Evolutionary conservation across 345 rosid species (phyloP).

Genomic region (Cardamine occulta): DNA sequence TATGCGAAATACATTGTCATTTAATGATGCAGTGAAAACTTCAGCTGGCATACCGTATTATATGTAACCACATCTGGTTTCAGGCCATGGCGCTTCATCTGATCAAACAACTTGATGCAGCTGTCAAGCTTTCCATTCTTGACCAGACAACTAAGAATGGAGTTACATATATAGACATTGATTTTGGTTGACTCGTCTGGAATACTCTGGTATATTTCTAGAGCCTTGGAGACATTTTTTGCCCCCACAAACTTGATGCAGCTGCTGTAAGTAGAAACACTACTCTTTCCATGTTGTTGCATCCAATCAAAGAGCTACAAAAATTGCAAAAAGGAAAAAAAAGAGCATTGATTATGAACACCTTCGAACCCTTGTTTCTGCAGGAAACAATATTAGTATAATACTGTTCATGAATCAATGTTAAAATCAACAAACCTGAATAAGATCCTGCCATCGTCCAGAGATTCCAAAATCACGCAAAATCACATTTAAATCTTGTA

Average conservation of each 20-base stretch:
- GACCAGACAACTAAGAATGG: slow-evolving; percentile 75
- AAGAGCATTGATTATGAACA: not conserved
- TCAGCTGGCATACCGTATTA: slow-evolving; percentile 62
- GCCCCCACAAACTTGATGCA: slow-evolving; percentile 72
- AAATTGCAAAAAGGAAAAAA: slow-evolving; percentile 15
- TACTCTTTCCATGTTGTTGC: slow-evolving; percentile 70
- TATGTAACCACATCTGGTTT: slow-evolving; percentile 83
- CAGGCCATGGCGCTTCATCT: slow-evolving; percentile 90
- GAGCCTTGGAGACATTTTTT: slow-evolving; percentile 64
- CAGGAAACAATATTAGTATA: not conserved
- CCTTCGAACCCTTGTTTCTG: not conserved
- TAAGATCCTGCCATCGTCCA: slow-evolving; percentile 68
- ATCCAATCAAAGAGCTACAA: slow-evolving; percentile 92
- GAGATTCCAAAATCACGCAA: slow-evolving; percentile 70
- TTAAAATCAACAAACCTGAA: slow-evolving; percentile 53
- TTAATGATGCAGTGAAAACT: not conserved
- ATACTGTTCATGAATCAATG: not conserved
- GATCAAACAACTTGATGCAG: slow-evolving; percentile 68
- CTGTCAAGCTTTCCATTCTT: slow-evolving; percentile 71
- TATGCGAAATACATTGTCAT: not conserved
- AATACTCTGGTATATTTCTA: slow-evolving; percentile 70
- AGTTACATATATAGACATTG: slow-evolving; percentile 83
- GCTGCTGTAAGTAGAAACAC: slow-evolving; percentile 73
- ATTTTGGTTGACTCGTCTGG: slow-evolving; percentile 61
- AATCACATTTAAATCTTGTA: slow-evolving; percentile 80